A percentile compares a stretch with the other conserved stretches of the same genome.
These are phyloP conservation scores for Lactarius deliciosus DNA, from an alignment of 768 basidiomycete species.

Conservation along the genomic window DNA sequence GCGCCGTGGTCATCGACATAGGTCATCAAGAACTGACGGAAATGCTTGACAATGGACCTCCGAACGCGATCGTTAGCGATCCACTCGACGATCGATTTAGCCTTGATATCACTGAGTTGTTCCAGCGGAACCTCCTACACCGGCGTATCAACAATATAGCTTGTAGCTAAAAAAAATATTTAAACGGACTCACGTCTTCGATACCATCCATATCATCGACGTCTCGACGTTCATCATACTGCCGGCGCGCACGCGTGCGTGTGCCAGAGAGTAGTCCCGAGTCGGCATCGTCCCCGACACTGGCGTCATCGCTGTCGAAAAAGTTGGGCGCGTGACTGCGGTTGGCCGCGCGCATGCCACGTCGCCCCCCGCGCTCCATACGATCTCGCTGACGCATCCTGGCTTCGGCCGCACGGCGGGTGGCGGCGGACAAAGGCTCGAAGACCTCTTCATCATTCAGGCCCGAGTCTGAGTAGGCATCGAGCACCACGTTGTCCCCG, in stretches of 20 bases:
- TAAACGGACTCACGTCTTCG: constrained; percentile 64
- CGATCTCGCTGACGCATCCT: constrained; percentile 90
- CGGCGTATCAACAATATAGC: constrained; percentile 3
- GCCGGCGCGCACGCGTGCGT: constrained; percentile 79
- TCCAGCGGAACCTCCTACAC: constrained; percentile 88
- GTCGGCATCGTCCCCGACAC: constrained; percentile 61
- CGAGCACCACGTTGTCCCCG: constrained; percentile 74
- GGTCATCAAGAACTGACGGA: constrained; percentile 93
- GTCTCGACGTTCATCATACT: constrained; percentile 92
- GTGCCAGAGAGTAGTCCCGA: constrained; percentile 68
- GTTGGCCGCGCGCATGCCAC: constrained; percentile 71
- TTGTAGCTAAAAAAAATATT: not conserved
- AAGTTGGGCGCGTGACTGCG: constrained; percentile 86
- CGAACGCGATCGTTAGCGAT: constrained; percentile 90
- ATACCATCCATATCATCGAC: constrained; percentile 88
- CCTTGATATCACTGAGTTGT: constrained; percentile 96
- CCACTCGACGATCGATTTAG: constrained; percentile 97
- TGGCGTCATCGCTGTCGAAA: constrained; percentile 79
- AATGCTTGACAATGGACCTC: constrained; percentile 87
- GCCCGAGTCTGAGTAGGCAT: constrained; percentile 83
- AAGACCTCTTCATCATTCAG: constrained; percentile 80
- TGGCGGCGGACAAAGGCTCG: constrained; percentile 63
- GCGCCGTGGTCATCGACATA: constrained; percentile 89
- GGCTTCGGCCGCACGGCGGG: constrained; percentile 79
- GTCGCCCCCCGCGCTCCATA: constrained; percentile 60